Evolutionary conservation across 495 filamentous ascomycete species (phyloP).

Genomic region (Aspergillus wentii): DNA sequence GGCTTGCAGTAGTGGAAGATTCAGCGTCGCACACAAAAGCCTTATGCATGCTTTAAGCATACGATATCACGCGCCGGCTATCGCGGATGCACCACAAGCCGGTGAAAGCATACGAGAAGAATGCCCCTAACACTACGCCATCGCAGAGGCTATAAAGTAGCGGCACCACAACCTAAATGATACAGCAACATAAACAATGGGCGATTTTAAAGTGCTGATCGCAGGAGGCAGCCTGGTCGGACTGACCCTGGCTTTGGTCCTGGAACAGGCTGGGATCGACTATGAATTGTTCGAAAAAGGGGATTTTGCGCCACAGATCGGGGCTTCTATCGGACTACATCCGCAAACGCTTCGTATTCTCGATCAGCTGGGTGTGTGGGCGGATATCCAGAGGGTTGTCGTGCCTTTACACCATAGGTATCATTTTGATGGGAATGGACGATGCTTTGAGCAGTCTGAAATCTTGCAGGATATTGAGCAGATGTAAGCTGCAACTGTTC

Average conservation of each 20-base stretch:
- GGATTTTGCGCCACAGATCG: constrained; percentile 11
- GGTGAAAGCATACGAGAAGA: too few species aligned
- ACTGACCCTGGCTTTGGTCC: constrained; percentile 8
- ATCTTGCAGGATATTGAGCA: constrained; percentile 4
- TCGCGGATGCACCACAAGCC: too few species aligned
- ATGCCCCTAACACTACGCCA: too few species aligned
- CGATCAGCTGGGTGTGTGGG: constrained; percentile 11
- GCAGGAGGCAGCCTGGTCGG: constrained; percentile 14
- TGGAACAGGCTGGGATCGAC: constrained; percentile 13
- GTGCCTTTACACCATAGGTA: constrained; percentile 8
- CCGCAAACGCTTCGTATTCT: constrained; percentile 11
- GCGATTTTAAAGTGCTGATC: constrained; percentile 16
- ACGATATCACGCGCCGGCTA: too few species aligned
- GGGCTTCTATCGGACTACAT: constrained; percentile 12
- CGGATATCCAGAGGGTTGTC: constrained; percentile 11
- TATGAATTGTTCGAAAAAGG: constrained; percentile 14
- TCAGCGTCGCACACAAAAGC: too few species aligned
- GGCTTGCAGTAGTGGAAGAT: too few species aligned
- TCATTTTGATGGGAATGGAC: constrained; percentile 6
- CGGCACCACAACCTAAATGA: too few species aligned
- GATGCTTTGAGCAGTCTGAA: constrained; percentile 8
- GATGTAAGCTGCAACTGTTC: constrained; percentile 14
- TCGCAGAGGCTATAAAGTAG: too few species aligned
- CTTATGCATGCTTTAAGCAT: too few species aligned
- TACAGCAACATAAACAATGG: too few species aligned